These are phyloP conservation scores for Juglanconis sp. DNA, from an alignment of 2,329 filamentous ascomycete species.

Conservation along the genomic window DNA sequence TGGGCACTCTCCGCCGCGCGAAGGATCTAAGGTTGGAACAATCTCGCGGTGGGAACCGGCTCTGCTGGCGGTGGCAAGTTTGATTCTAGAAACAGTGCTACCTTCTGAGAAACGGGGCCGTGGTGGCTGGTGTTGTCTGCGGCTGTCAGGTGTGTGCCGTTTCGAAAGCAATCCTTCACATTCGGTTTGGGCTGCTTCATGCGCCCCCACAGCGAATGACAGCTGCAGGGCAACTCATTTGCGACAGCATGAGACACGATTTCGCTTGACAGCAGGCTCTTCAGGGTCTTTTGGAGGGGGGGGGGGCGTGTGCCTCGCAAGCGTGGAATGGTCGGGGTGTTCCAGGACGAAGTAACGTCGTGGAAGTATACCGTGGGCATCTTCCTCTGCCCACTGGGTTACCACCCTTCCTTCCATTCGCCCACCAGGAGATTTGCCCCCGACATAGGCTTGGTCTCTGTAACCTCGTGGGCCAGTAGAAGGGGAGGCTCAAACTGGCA, in stretches of 20 bases:
- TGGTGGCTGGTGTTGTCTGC: background rate
- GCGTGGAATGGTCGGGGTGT: background rate
- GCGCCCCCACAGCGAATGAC: background rate
- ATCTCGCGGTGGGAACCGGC: background rate
- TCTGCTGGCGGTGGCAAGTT: background rate
- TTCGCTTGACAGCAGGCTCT: background rate
- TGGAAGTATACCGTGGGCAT: conserved; percentile 1
- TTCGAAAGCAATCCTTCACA: conserved; percentile 4
- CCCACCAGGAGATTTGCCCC: background rate
- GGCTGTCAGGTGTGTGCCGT: background rate
- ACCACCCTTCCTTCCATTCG: background rate
- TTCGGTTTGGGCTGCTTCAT: background rate
- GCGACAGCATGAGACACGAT: background rate
- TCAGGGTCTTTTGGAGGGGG: background rate
- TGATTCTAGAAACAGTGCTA: background rate
- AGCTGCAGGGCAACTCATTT: background rate
- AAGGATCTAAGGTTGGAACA: conserved; percentile 7
- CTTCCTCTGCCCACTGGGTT: background rate
- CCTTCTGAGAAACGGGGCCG: background rate
- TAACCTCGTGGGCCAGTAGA: background rate
- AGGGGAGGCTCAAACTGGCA: background rate
- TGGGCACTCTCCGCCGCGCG: background rate
- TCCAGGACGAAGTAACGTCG: background rate
- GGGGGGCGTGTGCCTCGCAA: background rate
- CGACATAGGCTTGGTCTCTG: background rate